These are phyloP conservation scores for Lodderomyces theae DNA, from an alignment of 1,139 yeast species.

Conservation along the genomic window DNA sequence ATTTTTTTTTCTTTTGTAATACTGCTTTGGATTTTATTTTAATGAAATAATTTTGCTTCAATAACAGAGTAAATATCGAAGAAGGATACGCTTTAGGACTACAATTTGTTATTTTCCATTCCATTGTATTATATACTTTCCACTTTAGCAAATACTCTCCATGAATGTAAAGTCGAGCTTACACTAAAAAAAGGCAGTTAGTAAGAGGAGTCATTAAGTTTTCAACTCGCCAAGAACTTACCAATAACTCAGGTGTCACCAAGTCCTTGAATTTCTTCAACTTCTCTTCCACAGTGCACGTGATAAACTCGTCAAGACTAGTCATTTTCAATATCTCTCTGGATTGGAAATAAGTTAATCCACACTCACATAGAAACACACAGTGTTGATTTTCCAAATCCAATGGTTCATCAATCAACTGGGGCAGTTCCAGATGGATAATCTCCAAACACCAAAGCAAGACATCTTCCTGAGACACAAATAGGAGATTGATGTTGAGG, in stretches of 20 bases:
- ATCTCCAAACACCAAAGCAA: conserved; percentile 8
- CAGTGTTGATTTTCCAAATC: conserved; percentile 3
- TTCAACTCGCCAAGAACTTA: neutral
- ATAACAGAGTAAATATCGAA: no score
- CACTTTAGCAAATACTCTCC: neutral
- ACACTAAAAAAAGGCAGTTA: no score
- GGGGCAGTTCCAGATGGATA: conserved; percentile 10
- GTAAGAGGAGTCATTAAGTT: neutral
- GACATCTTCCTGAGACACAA: conserved; percentile 7
- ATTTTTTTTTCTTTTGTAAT: no score
- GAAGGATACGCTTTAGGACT: no score
- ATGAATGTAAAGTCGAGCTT: conserved; percentile 1
- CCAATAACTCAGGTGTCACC: conserved; percentile 9
- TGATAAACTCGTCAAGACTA: conserved; percentile 8
- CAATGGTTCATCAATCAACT: neutral
- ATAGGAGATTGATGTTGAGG: conserved; percentile 8
- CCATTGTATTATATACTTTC: no score
- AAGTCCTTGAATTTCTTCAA: conserved; percentile 5
- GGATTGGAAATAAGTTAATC: conserved; percentile 13
- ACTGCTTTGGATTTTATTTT: no score
- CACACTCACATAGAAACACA: conserved; percentile 12
- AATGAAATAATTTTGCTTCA: no score
- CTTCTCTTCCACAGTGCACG: conserved; percentile 6
- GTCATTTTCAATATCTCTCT: conserved; percentile 6
- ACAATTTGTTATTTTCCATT: no score